These are phyloP conservation scores for Trypanosoma vivax DNA, from an alignment of 208 protist species.

Conservation along the genomic window DNA sequence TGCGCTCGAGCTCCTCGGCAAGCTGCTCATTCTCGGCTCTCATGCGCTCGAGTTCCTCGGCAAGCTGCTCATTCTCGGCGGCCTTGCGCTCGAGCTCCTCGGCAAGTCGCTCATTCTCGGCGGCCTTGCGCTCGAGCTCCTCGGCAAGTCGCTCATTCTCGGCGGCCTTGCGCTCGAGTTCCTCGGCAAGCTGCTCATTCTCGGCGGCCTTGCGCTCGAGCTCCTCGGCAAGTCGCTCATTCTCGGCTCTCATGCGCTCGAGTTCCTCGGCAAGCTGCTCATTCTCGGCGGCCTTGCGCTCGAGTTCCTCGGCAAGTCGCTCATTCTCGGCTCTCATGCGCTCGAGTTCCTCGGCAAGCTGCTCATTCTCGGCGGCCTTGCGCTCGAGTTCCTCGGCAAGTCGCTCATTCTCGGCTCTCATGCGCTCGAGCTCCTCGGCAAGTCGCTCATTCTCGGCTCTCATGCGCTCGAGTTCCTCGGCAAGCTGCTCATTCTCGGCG, in stretches of 20 bases:
- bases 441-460: conserved; percentile 10
- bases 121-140: conserved; percentile 1
- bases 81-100: conserved; percentile 15
- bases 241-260: conserved; percentile 14
- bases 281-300: conserved; percentile 21
- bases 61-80: conserved; percentile 27
- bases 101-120: conserved; percentile 17
- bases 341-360: conserved; percentile 19
- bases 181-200: conserved; percentile 22
- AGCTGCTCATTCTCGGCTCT: conserved; percentile 26
- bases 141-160: conserved; percentile 18
- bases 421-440: conserved; percentile 24
- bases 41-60: conserved; percentile 20
- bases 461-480: conserved; percentile 17
- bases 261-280: conserved; percentile 25
- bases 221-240: conserved; percentile 19
- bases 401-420: conserved; percentile 27
- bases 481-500: conserved; percentile 10
- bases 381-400: conserved; percentile 33
- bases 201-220: conserved; percentile 22
- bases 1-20: conserved; percentile 20
- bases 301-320: conserved; percentile 12
- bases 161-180: conserved; percentile 15
- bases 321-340: conserved; percentile 25
- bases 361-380: conserved; percentile 30